Base-by-base conservation (phyloP, 805 yeast species). In the Jamesozyma hellenica region DNA sequence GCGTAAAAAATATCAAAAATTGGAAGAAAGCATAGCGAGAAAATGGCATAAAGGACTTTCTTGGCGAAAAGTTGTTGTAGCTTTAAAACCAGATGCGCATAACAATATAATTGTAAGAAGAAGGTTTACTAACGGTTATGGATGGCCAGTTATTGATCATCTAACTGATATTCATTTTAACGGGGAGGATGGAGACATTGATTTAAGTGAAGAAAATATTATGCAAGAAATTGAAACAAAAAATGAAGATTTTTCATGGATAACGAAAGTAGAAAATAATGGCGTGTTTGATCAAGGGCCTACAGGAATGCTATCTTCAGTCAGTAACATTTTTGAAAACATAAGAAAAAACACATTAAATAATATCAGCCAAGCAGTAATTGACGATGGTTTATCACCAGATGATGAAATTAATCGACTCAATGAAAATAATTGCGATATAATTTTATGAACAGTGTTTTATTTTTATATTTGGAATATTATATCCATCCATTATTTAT, bases 21-120 rank as follows among this genome's bases (percentile, higher is more conserved):
- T 92, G 86, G 65, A 90, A 31, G 82, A 83, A 60, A 81, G 79
- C 1, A 81, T 92, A 38, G 98, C 98, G 0, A 65, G 95, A 31
- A 75, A 78, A 35, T 92, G 95, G 81, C 97, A 90, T 55, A 69
- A 74, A 42, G 77, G 74, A 10, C 74, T 86, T 80, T 60, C 75
- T 13, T 90, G 98, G 98, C 66, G 96, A 33, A 90, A 90, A 60
- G 95, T 92, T 3, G 63, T 92, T 21, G 95, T 88, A 1, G 77
- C 77, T 32, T 63, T 92, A 46, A 74, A 77, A 47, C 96, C 96
- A 0, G 98, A 90, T 58, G 96, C 98, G 0, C 98, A 90, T 55
- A 90, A 90, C 53, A 90, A 87, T 53, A 87, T 92, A 23, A 70
- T 85, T 21, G 97, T 90, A 1, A 67, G 98, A 46, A 70, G 98